Conservation (phyloP, 129 eudicot genomes). For the Kitagawia praeruptora region DNA sequence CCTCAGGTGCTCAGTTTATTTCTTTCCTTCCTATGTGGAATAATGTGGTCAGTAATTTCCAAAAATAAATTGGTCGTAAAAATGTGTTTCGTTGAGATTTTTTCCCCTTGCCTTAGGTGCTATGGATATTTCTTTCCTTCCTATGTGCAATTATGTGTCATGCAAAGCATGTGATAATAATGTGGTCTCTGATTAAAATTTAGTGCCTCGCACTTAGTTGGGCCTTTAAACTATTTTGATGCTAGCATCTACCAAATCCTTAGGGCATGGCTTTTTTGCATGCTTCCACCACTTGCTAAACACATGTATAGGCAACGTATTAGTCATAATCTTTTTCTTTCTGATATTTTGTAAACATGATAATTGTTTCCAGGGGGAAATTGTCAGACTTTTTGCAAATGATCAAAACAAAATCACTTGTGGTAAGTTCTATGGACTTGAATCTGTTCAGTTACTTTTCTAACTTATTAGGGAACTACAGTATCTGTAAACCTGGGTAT, state of each 20-base stretch:
- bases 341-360: not conserved
- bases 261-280: not conserved
- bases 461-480: not conserved
- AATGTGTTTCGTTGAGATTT: not conserved
- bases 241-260: not conserved
- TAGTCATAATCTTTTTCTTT: not conserved
- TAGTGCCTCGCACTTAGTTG: not conserved
- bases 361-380: slow-evolving; percentile 47
- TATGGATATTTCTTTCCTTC: not conserved
- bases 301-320: not conserved
- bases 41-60: not conserved
- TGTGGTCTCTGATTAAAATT: not conserved
- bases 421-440: slow-evolving; percentile 44
- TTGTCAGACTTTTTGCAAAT: slow-evolving; percentile 80
- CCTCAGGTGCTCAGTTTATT: not conserved
- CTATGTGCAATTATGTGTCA: not conserved
- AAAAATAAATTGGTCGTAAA: not conserved
- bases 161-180: not conserved
- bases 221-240: not conserved
- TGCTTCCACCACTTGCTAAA: not conserved
- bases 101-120: not conserved
- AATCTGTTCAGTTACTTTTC: not conserved
- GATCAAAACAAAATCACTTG: slow-evolving; percentile 85
- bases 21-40: not conserved
- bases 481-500: not conserved